Percentiles rank a stretch among this genome's conserved stretches.
Evolutionary conservation across 2,329 filamentous ascomycete genomes (phyloP).

Genomic region (Colletotrichum sp.): DNA sequence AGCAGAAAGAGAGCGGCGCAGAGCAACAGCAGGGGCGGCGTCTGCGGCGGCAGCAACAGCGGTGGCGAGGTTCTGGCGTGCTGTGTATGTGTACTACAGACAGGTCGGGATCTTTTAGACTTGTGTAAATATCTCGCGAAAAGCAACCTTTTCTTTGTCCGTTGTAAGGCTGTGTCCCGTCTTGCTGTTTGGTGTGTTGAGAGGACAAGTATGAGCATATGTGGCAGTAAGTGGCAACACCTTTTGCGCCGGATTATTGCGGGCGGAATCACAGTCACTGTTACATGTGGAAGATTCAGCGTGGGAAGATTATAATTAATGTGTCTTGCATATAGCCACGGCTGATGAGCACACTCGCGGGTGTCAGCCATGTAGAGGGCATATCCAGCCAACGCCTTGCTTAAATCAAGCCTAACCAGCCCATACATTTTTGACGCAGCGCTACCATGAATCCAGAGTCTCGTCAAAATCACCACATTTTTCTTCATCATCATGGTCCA

Average conservation of each 20-base stretch:
- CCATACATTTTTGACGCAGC: neutral
- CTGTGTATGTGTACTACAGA: constrained; percentile 18
- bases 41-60: neutral
- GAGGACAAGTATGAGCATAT: neutral
- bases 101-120: constrained; percentile 15
- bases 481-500: neutral
- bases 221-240: neutral
- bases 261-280: neutral
- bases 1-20: neutral
- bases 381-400: constrained; percentile 8
- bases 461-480: neutral
- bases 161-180: neutral
- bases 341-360: neutral
- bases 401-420: neutral
- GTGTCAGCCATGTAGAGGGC: neutral
- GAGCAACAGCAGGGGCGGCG: neutral
- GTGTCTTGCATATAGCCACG: neutral
- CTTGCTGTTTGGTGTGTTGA: neutral
- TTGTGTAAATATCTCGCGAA: constrained; percentile 22
- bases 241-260: neutral
- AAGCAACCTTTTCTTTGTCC: constrained; percentile 20
- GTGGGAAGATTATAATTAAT: neutral
- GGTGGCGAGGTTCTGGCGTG: constrained; percentile 1
- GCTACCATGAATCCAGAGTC: neutral
- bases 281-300: neutral